Conservation (phyloP, 768 basidiomycete species). For the Vararia minispora region DNA sequence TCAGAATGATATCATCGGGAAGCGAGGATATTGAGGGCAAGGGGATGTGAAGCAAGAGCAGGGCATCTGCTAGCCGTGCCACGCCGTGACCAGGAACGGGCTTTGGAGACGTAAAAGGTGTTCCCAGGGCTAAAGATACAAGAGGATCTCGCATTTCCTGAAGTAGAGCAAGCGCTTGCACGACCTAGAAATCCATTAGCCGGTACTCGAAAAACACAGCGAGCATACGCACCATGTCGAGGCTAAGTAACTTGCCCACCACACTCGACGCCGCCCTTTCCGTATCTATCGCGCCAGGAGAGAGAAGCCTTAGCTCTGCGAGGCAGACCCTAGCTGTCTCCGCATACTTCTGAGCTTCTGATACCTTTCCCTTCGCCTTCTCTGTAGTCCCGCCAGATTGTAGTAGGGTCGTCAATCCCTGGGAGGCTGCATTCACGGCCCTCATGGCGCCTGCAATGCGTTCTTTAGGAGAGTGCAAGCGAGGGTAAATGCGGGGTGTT, state of each 20-base stretch:
- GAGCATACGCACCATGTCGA: slow-evolving; percentile 55
- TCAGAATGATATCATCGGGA: slow-evolving; percentile 27
- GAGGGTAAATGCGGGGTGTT: not conserved
- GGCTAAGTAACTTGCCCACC: slow-evolving; percentile 49
- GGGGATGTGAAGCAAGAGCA: slow-evolving; percentile 32
- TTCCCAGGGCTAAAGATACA: slow-evolving; percentile 19
- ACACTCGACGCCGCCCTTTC: slow-evolving; percentile 66
- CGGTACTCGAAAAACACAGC: not conserved
- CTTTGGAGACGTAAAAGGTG: not conserved
- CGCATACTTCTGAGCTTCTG: slow-evolving; percentile 24
- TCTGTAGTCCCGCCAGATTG: slow-evolving; percentile 46
- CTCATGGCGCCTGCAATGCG: slow-evolving; percentile 43
- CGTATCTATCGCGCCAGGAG: slow-evolving; percentile 44
- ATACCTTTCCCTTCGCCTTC: slow-evolving; percentile 16
- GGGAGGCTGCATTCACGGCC: slow-evolving; percentile 50
- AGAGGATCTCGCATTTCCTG: slow-evolving; percentile 36
- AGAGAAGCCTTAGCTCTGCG: slow-evolving; percentile 31
- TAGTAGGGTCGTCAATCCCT: slow-evolving; percentile 37
- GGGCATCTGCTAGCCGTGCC: no score
- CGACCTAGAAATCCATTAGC: slow-evolving; percentile 30
- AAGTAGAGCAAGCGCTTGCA: slow-evolving; percentile 35
- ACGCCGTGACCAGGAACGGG: slow-evolving; percentile 1
- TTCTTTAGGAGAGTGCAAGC: slow-evolving; percentile 21
- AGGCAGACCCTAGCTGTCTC: slow-evolving; percentile 35
- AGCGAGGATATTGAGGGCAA: slow-evolving; percentile 23